A percentile compares a stretch with the other conserved stretches of the same genome.
Evolutionary conservation across 202 grass and related monocot species (phyloP).

Genomic region (Carex arenaria): DNA sequence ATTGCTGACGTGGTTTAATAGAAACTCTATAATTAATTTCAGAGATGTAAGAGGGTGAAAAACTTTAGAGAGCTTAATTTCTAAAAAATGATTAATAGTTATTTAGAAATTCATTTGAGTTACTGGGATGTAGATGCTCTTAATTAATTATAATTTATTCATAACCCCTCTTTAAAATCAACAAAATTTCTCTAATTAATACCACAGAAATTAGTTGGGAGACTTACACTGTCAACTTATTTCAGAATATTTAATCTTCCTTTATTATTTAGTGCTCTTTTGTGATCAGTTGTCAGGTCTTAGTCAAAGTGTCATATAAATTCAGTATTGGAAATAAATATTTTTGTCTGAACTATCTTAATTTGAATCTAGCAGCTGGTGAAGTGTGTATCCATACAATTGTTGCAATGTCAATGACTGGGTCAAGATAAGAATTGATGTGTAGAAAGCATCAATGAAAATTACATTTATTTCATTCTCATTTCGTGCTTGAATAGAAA

Average conservation of each 20-base stretch:
- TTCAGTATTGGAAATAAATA: not conserved
- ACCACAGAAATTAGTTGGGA: not conserved
- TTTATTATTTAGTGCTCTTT: not conserved
- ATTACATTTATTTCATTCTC: not conserved
- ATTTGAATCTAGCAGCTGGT: too few species aligned
- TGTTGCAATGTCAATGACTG: not conserved
- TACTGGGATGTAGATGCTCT: too few species aligned
- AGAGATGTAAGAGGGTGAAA: too few species aligned
- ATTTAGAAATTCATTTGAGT: too few species aligned
- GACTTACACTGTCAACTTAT: not conserved
- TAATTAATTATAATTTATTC: too few species aligned
- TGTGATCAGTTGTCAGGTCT: not conserved
- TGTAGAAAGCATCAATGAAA: not conserved
- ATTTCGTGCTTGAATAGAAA: too few species aligned
- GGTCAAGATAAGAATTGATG: not conserved
- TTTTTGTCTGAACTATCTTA: too few species aligned
- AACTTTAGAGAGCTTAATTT: too few species aligned
- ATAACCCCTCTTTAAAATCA: not conserved
- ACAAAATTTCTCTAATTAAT: not conserved
- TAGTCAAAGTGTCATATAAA: not conserved
- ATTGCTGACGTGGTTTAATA: too few species aligned
- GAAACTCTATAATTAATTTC: too few species aligned
- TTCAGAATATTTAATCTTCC: not conserved
- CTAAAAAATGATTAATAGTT: too few species aligned
- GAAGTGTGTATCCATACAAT: too few species aligned